Conservation (phyloP, 345 rosid genomes). For the Melastoma malabathricum region DNA sequence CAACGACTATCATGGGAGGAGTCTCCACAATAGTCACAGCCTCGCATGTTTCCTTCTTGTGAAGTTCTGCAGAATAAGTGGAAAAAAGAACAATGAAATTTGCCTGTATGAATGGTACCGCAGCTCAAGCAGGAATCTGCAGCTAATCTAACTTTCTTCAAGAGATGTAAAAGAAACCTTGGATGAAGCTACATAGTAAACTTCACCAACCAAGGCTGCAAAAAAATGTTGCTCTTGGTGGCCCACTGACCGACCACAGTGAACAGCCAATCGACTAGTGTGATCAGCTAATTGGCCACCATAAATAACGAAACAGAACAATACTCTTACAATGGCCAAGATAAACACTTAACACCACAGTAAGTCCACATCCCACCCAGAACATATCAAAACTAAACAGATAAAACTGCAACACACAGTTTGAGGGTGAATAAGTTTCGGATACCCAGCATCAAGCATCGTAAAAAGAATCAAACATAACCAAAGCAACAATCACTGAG, state of each 20-base stretch:
- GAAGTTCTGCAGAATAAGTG: constrained; percentile 20
- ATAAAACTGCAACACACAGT: too few relatives aligned
- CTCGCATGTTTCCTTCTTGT: constrained; percentile 35
- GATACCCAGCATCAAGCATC: too few relatives aligned
- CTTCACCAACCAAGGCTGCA: constrained; percentile 3
- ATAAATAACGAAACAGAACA: neutral
- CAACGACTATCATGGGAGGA: constrained; percentile 30
- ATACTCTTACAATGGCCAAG: too few relatives aligned
- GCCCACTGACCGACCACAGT: neutral
- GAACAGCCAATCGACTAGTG: constrained; percentile 2
- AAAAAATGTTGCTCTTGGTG: neutral
- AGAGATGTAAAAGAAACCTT: too few relatives aligned
- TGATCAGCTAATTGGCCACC: neutral
- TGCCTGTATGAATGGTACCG: neutral
- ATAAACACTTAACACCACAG: too few relatives aligned
- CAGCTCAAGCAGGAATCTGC: neutral
- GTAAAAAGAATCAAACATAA: too few relatives aligned
- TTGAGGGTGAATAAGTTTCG: too few relatives aligned
- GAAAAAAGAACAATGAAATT: neutral
- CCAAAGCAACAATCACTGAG: too few relatives aligned
- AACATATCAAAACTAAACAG: too few relatives aligned
- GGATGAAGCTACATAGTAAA: neutral
- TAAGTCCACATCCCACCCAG: too few relatives aligned
- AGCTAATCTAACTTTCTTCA: too few relatives aligned
- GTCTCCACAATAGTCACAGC: constrained; percentile 29